These are phyloP conservation scores for Aspergillus puulaauensis DNA, from an alignment of 2,329 filamentous ascomycete species.

Conservation along the genomic window DNA sequence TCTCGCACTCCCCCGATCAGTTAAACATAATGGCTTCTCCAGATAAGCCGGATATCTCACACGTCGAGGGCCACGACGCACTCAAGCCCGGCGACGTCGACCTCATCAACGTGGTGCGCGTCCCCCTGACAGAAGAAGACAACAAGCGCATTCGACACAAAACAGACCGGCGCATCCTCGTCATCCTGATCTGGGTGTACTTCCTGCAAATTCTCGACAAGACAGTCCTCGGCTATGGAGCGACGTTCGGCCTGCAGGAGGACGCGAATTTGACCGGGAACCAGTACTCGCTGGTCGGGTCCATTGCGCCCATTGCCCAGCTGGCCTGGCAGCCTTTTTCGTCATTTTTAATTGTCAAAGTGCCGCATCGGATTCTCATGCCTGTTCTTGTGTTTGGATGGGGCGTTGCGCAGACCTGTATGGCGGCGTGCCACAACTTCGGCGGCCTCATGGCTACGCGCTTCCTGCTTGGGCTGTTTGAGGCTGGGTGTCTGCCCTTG, in stretches of 20 bases:
- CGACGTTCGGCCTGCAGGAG: conserved; percentile 54
- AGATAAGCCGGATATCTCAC: neutral
- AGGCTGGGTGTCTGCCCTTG: conserved; percentile 51
- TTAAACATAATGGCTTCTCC: neutral
- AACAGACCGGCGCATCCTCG: conserved; percentile 60
- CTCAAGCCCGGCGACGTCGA: neutral
- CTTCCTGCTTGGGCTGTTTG: conserved; percentile 55
- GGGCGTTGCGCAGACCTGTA: conserved; percentile 49
- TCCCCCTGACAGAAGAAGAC: conserved; percentile 34
- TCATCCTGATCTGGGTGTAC: conserved; percentile 47
- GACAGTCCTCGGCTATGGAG: conserved; percentile 56
- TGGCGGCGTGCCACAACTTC: conserved; percentile 50
- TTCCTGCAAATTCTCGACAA: conserved; percentile 59
- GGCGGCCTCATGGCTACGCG: conserved; percentile 47
- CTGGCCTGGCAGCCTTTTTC: conserved; percentile 63
- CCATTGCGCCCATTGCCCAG: conserved; percentile 60
- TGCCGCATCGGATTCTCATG: conserved; percentile 61
- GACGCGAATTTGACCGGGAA: conserved; percentile 54
- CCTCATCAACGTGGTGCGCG: conserved; percentile 16
- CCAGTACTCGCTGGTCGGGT: conserved; percentile 59
- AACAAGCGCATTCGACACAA: conserved; percentile 60
- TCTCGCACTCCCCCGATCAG: neutral
- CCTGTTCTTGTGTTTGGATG: conserved; percentile 49
- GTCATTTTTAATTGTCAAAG: conserved; percentile 59
- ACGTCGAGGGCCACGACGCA: neutral